Conservation (phyloP, 192 early-diverging fungal genomes). For the Dissophora ornata region DNA sequence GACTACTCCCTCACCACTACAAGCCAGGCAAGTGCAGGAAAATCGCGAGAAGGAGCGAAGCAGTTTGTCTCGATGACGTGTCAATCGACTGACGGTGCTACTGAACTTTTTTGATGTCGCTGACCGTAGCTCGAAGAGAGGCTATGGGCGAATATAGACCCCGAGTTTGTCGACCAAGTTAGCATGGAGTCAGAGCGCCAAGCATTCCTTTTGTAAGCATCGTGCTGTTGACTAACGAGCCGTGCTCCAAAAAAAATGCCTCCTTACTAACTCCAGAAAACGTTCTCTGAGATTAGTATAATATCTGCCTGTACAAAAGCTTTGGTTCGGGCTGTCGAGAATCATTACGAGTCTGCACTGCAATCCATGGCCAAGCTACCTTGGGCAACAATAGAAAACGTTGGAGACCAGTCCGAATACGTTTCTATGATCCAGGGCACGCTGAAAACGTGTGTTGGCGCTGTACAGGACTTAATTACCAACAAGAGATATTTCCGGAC, state of each 20-base stretch:
- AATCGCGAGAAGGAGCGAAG: too few relatives aligned
- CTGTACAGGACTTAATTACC: slow-evolving; percentile 72
- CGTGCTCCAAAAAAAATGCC: too few relatives aligned
- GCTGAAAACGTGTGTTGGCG: slow-evolving; percentile 65
- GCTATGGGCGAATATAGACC: slow-evolving; percentile 85
- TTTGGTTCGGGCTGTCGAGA: slow-evolving; percentile 76
- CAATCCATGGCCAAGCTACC: slow-evolving; percentile 77
- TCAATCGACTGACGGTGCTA: too few relatives aligned
- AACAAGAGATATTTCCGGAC: slow-evolving; percentile 83
- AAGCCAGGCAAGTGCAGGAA: slow-evolving; percentile 66
- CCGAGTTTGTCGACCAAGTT: slow-evolving; percentile 73
- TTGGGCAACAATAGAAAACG: slow-evolving; percentile 86
- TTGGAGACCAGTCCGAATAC: slow-evolving; percentile 95
- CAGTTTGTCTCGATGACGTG: too few relatives aligned
- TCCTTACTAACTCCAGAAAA: too few relatives aligned
- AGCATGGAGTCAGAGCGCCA: slow-evolving; percentile 83
- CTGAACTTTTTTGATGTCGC: too few relatives aligned
- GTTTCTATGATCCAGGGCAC: slow-evolving; percentile 74
- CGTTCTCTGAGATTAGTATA: slow-evolving; percentile 63
- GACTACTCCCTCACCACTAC: slow-evolving; percentile 94
- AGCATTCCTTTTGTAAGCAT: slow-evolving; percentile 76
- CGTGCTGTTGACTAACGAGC: neutral
- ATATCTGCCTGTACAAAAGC: slow-evolving; percentile 73
- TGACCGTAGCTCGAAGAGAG: slow-evolving; percentile 95
- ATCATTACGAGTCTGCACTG: slow-evolving; percentile 75